These are phyloP conservation scores for Bjerkandera adusta DNA, from an alignment of 1,284 basidiomycete genomes.

Conservation along the genomic window DNA sequence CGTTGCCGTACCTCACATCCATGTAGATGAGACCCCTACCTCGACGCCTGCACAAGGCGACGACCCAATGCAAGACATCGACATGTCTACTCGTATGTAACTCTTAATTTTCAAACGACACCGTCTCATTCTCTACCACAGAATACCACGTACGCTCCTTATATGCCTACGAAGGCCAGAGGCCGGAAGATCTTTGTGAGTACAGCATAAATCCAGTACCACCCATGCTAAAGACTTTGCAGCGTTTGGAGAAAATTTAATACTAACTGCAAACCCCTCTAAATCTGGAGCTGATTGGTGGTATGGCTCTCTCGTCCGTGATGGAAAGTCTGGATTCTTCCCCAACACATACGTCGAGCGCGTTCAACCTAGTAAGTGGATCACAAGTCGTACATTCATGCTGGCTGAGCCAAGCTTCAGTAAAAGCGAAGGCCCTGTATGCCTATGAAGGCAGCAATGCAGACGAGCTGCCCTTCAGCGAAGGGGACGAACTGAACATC, in stretches of 20 bases:
- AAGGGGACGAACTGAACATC: conserved; percentile 75
- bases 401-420: conserved; percentile 31
- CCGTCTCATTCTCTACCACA: conserved; percentile 23
- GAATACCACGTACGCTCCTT: conserved; percentile 78
- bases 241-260: conserved; percentile 84
- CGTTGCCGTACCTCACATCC: conserved; percentile 46
- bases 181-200: conserved; percentile 84
- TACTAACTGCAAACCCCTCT: conserved; percentile 82
- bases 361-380: conserved; percentile 59
- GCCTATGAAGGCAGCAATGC: conserved; percentile 66
- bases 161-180: conserved; percentile 82
- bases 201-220: conserved; percentile 12
- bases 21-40: conserved; percentile 42
- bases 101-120: not conserved
- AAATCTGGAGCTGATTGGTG: conserved; percentile 90
- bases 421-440: conserved; percentile 77
- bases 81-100: conserved; percentile 58
- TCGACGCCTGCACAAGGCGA: conserved; percentile 33
- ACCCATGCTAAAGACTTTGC: conserved; percentile 14
- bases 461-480: conserved; percentile 82
- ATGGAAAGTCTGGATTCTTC: conserved; percentile 82
- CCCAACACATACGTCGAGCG: conserved; percentile 87
- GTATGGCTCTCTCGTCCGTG: conserved; percentile 77
- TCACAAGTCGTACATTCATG: not conserved
- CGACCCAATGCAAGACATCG: conserved; percentile 77